These are phyloP conservation scores for Wickerhamiella kazuoi DNA, from an alignment of 805 yeast genomes.

Conservation along the genomic window DNA sequence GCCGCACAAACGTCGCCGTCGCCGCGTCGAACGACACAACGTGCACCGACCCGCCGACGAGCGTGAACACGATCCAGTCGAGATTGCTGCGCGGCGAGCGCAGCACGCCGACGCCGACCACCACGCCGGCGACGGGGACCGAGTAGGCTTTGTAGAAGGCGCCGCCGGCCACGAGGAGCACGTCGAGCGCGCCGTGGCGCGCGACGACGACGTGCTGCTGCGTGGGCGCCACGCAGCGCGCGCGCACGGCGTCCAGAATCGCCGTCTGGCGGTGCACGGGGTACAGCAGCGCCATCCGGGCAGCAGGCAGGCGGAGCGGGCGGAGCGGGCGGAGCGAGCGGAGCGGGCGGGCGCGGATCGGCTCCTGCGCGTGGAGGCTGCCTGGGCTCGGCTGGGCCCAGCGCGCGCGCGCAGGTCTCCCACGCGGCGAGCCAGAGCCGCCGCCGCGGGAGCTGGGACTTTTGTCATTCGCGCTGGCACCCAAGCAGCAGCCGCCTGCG, in stretches of 20 bases:
- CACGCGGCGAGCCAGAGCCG: too few relatives aligned
- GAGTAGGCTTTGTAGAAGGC: neutral
- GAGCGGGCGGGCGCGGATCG: neutral
- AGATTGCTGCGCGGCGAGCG: neutral
- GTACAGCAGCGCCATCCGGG: neutral
- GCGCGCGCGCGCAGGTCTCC: too few relatives aligned
- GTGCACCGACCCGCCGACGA: neutral
- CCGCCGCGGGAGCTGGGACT: too few relatives aligned
- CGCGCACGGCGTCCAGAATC: constrained; percentile 1
- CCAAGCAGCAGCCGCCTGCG: too few relatives aligned
- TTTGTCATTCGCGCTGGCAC: too few relatives aligned
- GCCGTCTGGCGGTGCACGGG: constrained; percentile 8
- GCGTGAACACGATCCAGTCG: neutral
- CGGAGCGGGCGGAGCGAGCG: too few relatives aligned
- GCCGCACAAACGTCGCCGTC: neutral
- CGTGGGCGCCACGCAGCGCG: constrained; percentile 2
- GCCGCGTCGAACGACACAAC: neutral
- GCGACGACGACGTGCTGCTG: constrained; percentile 6
- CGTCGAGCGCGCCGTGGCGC: neutral
- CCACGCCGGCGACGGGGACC: neutral
- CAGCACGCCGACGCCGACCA: neutral
- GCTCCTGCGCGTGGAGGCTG: neutral
- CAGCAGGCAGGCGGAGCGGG: neutral
- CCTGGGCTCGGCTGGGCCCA: too few relatives aligned
- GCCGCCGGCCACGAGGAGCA: neutral